Evolutionary conservation across 306 rosid genomes (phyloP).

Genomic region (Datisca glomerata): DNA sequence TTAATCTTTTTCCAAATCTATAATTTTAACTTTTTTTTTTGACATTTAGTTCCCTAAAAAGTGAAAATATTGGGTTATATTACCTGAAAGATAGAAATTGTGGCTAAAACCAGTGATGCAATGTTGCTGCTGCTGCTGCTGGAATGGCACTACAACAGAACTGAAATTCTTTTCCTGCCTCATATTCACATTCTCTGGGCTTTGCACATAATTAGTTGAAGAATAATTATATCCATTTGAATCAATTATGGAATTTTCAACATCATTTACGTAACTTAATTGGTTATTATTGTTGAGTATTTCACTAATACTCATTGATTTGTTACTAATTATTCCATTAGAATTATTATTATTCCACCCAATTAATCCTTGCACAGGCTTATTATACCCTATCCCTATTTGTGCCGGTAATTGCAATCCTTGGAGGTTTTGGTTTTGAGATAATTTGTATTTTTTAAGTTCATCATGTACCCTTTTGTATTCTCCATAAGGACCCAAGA

Average conservation of each 20-base stretch:
- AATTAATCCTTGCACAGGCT: conserved; percentile 25
- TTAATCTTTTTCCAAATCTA: no score
- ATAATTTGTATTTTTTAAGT: conserved; percentile 20
- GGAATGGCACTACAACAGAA: conserved; percentile 16
- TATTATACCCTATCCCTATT: conserved; percentile 13
- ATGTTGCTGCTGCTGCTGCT: conserved; percentile 26
- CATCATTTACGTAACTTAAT: conserved; percentile 15
- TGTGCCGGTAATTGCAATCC: conserved; percentile 24
- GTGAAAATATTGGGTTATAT: no score
- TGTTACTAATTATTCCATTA: conserved; percentile 11
- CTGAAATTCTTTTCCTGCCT: conserved; percentile 24
- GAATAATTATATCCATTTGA: conserved; percentile 27
- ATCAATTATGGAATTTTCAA: conserved; percentile 22
- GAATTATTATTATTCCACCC: conserved; percentile 19
- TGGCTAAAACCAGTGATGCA: conserved; percentile 18
- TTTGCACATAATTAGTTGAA: conserved; percentile 17
- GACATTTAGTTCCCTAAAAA: no score
- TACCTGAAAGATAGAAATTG: conserved; percentile 38
- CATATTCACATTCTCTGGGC: conserved; percentile 19
- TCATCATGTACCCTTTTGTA: conserved; percentile 36
- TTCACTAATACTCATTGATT: conserved; percentile 5
- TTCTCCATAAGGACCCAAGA: conserved; percentile 58
- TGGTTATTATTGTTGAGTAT: conserved; percentile 9
- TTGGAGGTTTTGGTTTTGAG: conserved; percentile 14
- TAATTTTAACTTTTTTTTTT: no score